Base-by-base conservation (phyloP, 2,329 filamentous ascomycete genomes). In the Akanthomyces muscarius region DNA sequence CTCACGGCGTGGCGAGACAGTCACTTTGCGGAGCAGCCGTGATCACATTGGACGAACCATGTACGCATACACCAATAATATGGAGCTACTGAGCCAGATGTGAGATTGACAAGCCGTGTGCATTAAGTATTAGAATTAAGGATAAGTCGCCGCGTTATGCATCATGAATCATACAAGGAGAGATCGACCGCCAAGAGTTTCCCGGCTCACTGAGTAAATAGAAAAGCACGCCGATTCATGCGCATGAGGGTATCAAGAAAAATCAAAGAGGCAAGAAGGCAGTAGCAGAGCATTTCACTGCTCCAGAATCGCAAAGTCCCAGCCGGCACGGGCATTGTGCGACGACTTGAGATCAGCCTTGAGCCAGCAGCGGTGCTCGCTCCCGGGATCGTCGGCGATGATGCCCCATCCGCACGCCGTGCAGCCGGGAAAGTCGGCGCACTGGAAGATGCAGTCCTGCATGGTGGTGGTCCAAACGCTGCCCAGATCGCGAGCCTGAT, bases 331-430 rank as follows among this genome's bases (percentile, higher is more conserved):
- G 2, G 74, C 71, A 11, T 66, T 64, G 51, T 75, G 74, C 3
- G 71, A 61, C 52, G 65, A 67, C 57, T 66, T 71, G 64, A 82
- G 64, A 41, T 73, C 68, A 7, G 70, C 71, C 69, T 81, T 81
- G 61, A 81, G 65, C 74, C 75, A 82, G 67, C 80, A 82, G 5
- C 72, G 71, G 59, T 78, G 77, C 61, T 75, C 71, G 44, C 70
- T 70, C 1, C 74, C 74, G 13, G 70, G 63, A 51, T 79, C 78
- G n/a, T 76, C 76, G 0, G 73, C 65, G 10, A 80, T 70, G 55
- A 75, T 73, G 2, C 80, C 80, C 79, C 79, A 82, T 11, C 77
- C 76, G 55, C 74, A 78, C 5, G 75, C 80, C 1, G 74, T 75
- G 65, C 79, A 81, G 21, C 71, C 72, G 3, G 67, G 55, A 11